Evolutionary conservation across 2,329 filamentous ascomycete species (phyloP).

Genomic region (Helicocarpus griseus): DNA sequence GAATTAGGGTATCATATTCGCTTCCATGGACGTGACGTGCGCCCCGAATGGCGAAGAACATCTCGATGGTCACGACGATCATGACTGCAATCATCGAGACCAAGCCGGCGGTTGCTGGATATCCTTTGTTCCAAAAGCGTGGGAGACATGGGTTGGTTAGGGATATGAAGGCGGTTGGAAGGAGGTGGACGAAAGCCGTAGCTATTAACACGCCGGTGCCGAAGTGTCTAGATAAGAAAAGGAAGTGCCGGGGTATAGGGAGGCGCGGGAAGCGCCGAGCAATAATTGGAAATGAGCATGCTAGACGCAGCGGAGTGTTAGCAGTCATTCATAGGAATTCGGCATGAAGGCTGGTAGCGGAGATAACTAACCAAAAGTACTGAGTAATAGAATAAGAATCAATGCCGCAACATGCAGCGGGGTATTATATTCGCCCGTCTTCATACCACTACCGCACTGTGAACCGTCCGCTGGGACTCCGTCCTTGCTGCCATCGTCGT

Average conservation of each 20-base stretch:
- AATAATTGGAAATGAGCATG: conserved; percentile 53
- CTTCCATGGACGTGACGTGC: conserved; percentile 49
- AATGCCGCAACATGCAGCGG: conserved; percentile 58
- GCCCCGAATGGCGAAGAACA: conserved; percentile 69
- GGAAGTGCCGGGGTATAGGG: conserved; percentile 48
- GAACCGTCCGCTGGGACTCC: conserved; percentile 13
- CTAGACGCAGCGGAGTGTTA: conserved; percentile 20
- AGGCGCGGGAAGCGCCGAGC: conserved; percentile 51
- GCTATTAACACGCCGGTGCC: conserved; percentile 49
- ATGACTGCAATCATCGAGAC: conserved; percentile 77
- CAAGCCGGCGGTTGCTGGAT: conserved; percentile 68
- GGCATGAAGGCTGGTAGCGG: conserved; percentile 5
- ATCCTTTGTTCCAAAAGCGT: conserved; percentile 67
- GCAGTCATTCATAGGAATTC: not conserved
- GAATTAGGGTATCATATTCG: conserved; percentile 41
- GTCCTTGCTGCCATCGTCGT: not conserved
- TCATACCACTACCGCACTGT: conserved; percentile 26
- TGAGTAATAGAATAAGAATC: conserved; percentile 52
- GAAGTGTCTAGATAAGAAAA: conserved; percentile 52
- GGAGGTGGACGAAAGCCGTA: conserved; percentile 50
- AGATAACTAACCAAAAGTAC: conserved; percentile 27
- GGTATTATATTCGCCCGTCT: conserved; percentile 49
- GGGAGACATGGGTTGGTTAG: conserved; percentile 60
- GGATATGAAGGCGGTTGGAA: conserved; percentile 53
- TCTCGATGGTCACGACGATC: conserved; percentile 75